Evolutionary conservation across 73 alveolate genomes (phyloP), one percentile per base, ranked within the genome.

Genomic region (Paramecium primaurelia): DNA sequence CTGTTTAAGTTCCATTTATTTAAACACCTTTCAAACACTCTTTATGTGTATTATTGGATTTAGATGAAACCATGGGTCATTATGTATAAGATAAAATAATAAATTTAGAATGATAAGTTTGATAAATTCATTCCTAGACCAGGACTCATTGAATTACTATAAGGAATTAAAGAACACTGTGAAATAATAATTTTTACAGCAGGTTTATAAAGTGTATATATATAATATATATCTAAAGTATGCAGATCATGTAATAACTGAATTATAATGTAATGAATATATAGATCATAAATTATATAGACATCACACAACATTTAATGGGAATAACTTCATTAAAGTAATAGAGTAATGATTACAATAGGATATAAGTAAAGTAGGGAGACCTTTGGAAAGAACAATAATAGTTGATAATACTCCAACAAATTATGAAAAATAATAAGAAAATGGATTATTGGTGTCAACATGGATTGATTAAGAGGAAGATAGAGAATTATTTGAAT

Each of bases 351-450:
- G 28, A 32, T 7, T 2, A 25, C 58, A 45, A 4, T 45, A 87
- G 34, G 34, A 51, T 16, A 51, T 51, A 51, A 51, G 30, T 22
- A 87, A 87, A 60, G 44, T 64, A 34, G 71, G 93, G 4, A 68
- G 88, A 64, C 77, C 83, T 20, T 18, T 87, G 14, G 42, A 54
- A 20, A 87, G 93, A 92, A 64, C 94, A 77, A 94, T 94, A 32
- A 94, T 94, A 22, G 71, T 94, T 51, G 96, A 94, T 68, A 94
- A 92, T 94, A 86, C 83, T 49, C 92, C 93, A 86, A 93, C 89
- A 49, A 94, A 94, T 77, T 94, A 93, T 77, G 60, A 75, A 49
- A 42, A 87, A 59, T 92, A 93, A 60, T 92, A 95, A 26, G 92
- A 94, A 32, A 94, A 94, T 86, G 96, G 97, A 11, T 47, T 93